Conservation (phyloP, 495 filamentous ascomycete genomes). For the Annulohypoxylon bovei region DNA sequence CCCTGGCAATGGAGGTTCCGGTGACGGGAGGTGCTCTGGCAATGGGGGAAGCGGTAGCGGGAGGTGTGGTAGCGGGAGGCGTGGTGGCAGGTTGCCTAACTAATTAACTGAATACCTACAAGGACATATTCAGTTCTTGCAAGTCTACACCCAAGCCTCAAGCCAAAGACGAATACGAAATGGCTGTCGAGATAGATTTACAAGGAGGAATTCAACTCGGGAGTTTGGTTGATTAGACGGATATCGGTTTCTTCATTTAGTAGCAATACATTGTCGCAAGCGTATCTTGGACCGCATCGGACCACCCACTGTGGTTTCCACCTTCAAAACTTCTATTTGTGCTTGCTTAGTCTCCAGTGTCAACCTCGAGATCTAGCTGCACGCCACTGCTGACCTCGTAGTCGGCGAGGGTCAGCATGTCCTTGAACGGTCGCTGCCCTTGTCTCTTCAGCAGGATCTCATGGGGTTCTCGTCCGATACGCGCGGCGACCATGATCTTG, state of each 20-base stretch:
- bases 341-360: constrained; percentile 72
- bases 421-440: constrained; percentile 91
- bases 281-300: neutral
- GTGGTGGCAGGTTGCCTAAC: neutral
- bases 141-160: neutral
- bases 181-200: neutral
- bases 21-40: too few relatives aligned
- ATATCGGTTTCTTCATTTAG: constrained; percentile 9
- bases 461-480: constrained; percentile 85
- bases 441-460: constrained; percentile 93
- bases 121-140: neutral
- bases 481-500: constrained; percentile 88
- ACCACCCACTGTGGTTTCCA: neutral
- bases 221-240: neutral
- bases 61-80: too few relatives aligned
- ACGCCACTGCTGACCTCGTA: constrained; percentile 91
- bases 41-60: too few relatives aligned
- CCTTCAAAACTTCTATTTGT: neutral
- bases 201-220: neutral
- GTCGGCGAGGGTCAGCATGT: constrained; percentile 83
- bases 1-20: too few relatives aligned
- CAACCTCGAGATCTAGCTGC: constrained; percentile 87
- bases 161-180: neutral
- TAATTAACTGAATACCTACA: neutral
- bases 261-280: neutral